phyloP scores from a whole-genome alignment of 768 basidiomycete species.

The Termitomyces sp. region DNA sequence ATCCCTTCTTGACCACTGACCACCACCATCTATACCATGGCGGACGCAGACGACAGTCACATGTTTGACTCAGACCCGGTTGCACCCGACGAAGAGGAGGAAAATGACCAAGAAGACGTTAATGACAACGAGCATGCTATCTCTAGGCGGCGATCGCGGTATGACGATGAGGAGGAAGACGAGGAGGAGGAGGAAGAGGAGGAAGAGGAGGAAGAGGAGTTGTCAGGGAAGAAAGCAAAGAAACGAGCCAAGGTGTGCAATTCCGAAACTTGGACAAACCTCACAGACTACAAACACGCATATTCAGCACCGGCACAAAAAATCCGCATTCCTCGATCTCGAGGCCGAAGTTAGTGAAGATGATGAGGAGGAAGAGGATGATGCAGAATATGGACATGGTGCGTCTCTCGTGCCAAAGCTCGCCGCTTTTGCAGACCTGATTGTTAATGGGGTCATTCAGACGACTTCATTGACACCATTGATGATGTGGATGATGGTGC shows the following conservation, averaged over 20 bases:
- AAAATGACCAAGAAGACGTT: slow-evolving; percentile 32
- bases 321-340: slow-evolving; percentile 84
- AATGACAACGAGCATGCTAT: slow-evolving; percentile 42
- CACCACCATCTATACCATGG: slow-evolving; percentile 33
- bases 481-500: slow-evolving; percentile 66
- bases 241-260: slow-evolving; percentile 61
- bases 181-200: slow-evolving; percentile 47
- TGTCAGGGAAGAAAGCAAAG: slow-evolving; percentile 44
- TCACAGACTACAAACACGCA: slow-evolving; percentile 3
- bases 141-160: slow-evolving; percentile 26
- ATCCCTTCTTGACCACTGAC: slow-evolving; percentile 20
- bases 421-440: background rate
- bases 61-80: slow-evolving; percentile 36
- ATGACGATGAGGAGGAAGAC: slow-evolving; percentile 35
- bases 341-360: slow-evolving; percentile 97
- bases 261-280: slow-evolving; percentile 3
- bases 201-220: slow-evolving; percentile 56
- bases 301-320: slow-evolving; percentile 63
- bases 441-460: slow-evolving; percentile 32
- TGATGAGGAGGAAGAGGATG: slow-evolving; percentile 92
- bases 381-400: slow-evolving; percentile 63
- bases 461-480: slow-evolving; percentile 68
- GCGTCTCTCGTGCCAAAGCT: slow-evolving; percentile 16
- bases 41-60: slow-evolving; percentile 36
- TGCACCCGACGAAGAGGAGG: slow-evolving; percentile 40